phyloP scores from a whole-genome alignment of 2,329 filamentous ascomycete species.

The Fusarium scirpi region DNA sequence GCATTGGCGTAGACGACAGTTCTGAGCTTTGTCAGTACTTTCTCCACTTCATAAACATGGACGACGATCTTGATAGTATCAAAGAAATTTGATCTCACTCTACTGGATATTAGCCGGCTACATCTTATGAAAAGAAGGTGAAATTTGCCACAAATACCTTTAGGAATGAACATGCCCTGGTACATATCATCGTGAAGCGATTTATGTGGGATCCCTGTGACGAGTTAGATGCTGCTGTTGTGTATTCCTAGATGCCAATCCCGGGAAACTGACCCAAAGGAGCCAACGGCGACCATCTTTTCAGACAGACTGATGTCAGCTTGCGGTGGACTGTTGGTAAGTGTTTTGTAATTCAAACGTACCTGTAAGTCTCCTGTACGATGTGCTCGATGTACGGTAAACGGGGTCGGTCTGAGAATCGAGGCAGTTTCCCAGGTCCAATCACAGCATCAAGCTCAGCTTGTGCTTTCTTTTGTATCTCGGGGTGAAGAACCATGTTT shows the following conservation, averaged over 20 bases:
- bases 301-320: neutral
- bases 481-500: conserved; percentile 57
- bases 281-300: conserved; percentile 57
- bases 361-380: conserved; percentile 59
- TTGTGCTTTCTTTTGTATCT: conserved; percentile 61
- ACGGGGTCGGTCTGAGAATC: conserved; percentile 57
- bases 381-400: conserved; percentile 60
- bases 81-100: conserved; percentile 32
- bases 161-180: conserved; percentile 67
- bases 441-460: conserved; percentile 60
- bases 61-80: neutral
- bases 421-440: conserved; percentile 56
- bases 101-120: conserved; percentile 19
- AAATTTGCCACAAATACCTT: conserved; percentile 51
- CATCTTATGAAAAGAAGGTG: neutral
- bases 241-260: neutral
- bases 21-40: conserved; percentile 40
- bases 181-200: conserved; percentile 68
- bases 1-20: conserved; percentile 58
- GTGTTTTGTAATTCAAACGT: conserved; percentile 4
- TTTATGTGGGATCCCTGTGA: conserved; percentile 63
- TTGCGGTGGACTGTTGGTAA: neutral
- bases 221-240: conserved; percentile 24
- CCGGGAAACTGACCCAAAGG: conserved; percentile 54
- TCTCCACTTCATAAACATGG: conserved; percentile 10